phyloP scores from a whole-genome alignment of 345 rosid species.

The Citrus glauca region DNA sequence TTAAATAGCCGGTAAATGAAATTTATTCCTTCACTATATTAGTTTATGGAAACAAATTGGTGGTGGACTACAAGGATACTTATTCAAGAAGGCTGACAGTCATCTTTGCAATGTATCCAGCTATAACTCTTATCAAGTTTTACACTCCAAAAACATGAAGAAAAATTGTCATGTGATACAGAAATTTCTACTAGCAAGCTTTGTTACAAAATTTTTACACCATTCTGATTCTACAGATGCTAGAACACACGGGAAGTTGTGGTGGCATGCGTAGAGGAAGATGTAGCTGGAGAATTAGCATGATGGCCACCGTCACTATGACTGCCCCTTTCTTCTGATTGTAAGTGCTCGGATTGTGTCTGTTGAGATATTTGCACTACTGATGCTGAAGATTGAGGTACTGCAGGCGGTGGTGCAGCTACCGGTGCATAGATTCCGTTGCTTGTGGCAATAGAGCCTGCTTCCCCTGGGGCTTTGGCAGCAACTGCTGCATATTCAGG shows the following conservation, averaged over 20 bases:
- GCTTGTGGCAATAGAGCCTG: constrained; percentile 13
- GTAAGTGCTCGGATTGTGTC: constrained; percentile 25
- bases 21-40: background rate
- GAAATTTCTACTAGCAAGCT: constrained; percentile 6
- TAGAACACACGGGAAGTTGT: constrained; percentile 42
- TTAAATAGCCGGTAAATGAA: background rate
- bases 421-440: constrained; percentile 45
- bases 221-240: background rate
- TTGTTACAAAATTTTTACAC: constrained; percentile 39
- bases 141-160: background rate
- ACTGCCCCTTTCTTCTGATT: constrained; percentile 47
- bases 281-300: constrained; percentile 55
- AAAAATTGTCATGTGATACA: background rate
- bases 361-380: constrained; percentile 7
- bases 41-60: constrained; percentile 2
- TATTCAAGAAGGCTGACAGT: constrained; percentile 15
- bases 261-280: constrained; percentile 68
- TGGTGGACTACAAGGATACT: constrained; percentile 7
- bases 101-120: background rate
- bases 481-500: constrained; percentile 50
- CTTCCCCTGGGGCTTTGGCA: constrained; percentile 21
- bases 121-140: background rate
- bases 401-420: constrained; percentile 25
- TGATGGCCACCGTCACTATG: constrained; percentile 35
- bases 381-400: constrained; percentile 6